Conservation (phyloP, 805 yeast species). For the Ogataea thermomethanolica region DNA sequence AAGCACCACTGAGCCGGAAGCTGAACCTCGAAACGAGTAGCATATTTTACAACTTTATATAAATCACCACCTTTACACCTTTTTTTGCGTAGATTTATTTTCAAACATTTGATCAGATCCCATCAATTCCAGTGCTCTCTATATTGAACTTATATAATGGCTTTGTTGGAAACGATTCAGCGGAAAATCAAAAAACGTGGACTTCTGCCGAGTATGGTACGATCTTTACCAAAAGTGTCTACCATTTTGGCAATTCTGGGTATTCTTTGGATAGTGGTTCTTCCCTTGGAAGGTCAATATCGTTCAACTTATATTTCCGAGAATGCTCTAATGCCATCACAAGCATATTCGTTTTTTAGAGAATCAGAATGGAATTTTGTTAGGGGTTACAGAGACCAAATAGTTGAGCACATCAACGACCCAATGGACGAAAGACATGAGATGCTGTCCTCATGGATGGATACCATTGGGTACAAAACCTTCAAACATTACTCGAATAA, state of each 20-base stretch:
- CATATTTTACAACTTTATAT: too few relatives aligned
- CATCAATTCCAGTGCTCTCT: background rate
- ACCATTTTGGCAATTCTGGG: conserved; percentile 44
- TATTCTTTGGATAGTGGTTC: conserved; percentile 51
- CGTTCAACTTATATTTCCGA: conserved; percentile 86
- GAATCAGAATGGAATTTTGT: conserved; percentile 93
- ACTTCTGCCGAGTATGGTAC: conserved; percentile 42
- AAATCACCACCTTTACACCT: too few relatives aligned
- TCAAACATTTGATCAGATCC: too few relatives aligned
- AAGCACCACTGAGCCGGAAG: background rate
- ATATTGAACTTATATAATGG: conserved; percentile 33
- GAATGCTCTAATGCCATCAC: conserved; percentile 96
- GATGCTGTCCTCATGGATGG: conserved; percentile 55
- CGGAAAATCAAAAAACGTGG: conserved; percentile 43
- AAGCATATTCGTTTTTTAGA: conserved; percentile 85
- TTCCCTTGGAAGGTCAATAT: conserved; percentile 81
- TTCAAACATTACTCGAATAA: conserved; percentile 34
- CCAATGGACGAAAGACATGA: conserved; percentile 39
- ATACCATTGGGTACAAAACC: conserved; percentile 70
- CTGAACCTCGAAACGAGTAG: background rate
- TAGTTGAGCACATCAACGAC: conserved; percentile 37
- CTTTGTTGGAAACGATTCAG: conserved; percentile 44
- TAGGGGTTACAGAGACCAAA: conserved; percentile 74
- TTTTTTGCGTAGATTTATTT: too few relatives aligned
- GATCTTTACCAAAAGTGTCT: conserved; percentile 42